phyloP scores from a whole-genome alignment of 2,329 filamentous ascomycete genomes.

The Acrocalymma vagum region DNA sequence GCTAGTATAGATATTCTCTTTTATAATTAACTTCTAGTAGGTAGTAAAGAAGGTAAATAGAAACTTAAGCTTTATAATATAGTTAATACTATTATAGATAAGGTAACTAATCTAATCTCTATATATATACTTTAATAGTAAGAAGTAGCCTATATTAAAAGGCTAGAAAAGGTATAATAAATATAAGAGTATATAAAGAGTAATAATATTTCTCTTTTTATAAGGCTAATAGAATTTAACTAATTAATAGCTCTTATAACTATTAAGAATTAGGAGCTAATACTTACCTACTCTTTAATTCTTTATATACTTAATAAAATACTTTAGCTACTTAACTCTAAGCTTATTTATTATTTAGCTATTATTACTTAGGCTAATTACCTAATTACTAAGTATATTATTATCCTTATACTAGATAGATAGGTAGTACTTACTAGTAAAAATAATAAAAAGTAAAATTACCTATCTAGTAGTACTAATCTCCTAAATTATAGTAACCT shows the following conservation, averaged over 20 bases:
- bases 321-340: constrained; percentile 40
- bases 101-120: constrained; percentile 2
- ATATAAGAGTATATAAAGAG: constrained; percentile 7
- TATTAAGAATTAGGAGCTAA: constrained; percentile 43
- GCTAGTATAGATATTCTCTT: constrained; percentile 4
- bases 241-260: constrained; percentile 2
- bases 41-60: not conserved
- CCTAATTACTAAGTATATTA: constrained; percentile 6
- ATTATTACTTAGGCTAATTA: constrained; percentile 32
- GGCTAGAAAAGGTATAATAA: too few relatives aligned
- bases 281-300: constrained; percentile 30
- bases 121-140: constrained; percentile 4
- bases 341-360: constrained; percentile 43
- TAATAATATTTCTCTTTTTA: constrained; percentile 4
- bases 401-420: constrained; percentile 5
- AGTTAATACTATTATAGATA: constrained; percentile 1
- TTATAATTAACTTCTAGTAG: constrained; percentile 2
- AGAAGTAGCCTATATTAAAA: too few relatives aligned
- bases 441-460: constrained; percentile 12
- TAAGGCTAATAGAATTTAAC: constrained; percentile 5
- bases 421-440: constrained; percentile 4
- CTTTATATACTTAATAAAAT: constrained; percentile 41
- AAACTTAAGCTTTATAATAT: constrained; percentile 10
- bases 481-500: constrained; percentile 7
- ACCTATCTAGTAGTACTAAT: constrained; percentile 6